These are phyloP conservation scores for Dichomitus squalens DNA, from an alignment of 1,284 basidiomycete genomes.

Conservation along the genomic window DNA sequence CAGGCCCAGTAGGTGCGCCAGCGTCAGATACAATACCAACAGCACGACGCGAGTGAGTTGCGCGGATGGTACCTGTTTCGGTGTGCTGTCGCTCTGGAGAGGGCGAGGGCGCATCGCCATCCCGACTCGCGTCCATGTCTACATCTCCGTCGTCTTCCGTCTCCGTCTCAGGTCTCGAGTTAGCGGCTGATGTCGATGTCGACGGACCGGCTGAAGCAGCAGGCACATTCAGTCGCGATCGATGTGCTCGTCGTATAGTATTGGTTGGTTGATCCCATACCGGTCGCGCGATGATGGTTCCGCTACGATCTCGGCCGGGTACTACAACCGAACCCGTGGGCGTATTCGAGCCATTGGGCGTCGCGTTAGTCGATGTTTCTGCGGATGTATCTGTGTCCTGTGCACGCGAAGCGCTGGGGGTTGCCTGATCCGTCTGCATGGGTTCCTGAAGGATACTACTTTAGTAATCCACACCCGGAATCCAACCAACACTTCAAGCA, in stretches of 20 bases:
- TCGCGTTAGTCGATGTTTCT: conserved; percentile 59
- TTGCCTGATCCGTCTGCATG: conserved; percentile 31
- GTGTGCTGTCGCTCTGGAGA: conserved; percentile 45
- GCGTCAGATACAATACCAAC: conserved; percentile 68
- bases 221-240: conserved; percentile 32
- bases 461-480: background rate
- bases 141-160: conserved; percentile 72
- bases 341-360: conserved; percentile 58
- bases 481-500: background rate
- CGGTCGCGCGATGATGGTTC: conserved; percentile 70
- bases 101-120: conserved; percentile 34
- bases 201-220: conserved; percentile 40
- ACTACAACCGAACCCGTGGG: conserved; percentile 60
- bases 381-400: conserved; percentile 58
- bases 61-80: conserved; percentile 31
- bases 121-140: conserved; percentile 50
- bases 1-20: conserved; percentile 34
- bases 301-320: conserved; percentile 66
- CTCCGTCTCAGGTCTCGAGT: conserved; percentile 69
- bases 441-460: conserved; percentile 27
- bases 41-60: conserved; percentile 43
- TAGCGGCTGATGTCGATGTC: conserved; percentile 55
- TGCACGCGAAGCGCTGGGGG: conserved; percentile 34
- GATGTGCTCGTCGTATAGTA: conserved; percentile 32
- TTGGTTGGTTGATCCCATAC: conserved; percentile 52